A percentile compares a stretch with the other conserved stretches of the same genome.
Evolutionary conservation across 805 yeast genomes (phyloP).

Genomic region (Kodamaea nitidulidarum): DNA sequence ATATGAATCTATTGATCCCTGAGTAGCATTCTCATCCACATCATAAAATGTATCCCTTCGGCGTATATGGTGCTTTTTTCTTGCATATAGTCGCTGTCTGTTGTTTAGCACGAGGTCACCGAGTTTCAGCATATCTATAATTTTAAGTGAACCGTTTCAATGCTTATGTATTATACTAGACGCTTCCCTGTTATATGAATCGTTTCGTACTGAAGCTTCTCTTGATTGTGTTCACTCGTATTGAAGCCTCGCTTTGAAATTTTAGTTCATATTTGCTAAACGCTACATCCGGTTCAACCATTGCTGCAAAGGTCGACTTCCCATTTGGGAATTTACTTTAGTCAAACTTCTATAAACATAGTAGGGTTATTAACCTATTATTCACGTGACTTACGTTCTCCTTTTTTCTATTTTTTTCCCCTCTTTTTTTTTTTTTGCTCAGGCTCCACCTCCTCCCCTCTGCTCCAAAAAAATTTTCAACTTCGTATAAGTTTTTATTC

Average conservation of each 20-base stretch:
- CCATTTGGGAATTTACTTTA: no score
- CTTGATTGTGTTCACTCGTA: no score
- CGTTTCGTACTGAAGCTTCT: no score
- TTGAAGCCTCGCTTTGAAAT: no score
- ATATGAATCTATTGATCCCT: not conserved
- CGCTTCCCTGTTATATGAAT: no score
- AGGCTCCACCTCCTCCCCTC: not conserved
- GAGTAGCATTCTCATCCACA: not conserved
- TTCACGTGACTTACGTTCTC: not conserved
- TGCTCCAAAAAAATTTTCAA: not conserved
- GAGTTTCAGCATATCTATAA: not conserved
- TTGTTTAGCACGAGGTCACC: conserved; percentile 1
- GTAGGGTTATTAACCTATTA: not conserved
- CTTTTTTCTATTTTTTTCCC: not conserved
- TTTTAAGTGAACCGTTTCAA: no score
- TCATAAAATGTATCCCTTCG: no score
- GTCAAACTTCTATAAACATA: not conserved
- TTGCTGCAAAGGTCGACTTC: no score
- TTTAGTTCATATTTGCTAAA: not conserved
- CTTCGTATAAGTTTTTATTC: conserved; percentile 2
- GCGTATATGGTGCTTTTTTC: no score
- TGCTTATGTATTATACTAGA: no score
- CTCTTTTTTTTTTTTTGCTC: not conserved
- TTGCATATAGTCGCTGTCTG: not conserved
- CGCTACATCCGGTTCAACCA: no score